Evolutionary conservation across 306 rosid genomes (phyloP).

Genomic region (Acmispon strigosus): DNA sequence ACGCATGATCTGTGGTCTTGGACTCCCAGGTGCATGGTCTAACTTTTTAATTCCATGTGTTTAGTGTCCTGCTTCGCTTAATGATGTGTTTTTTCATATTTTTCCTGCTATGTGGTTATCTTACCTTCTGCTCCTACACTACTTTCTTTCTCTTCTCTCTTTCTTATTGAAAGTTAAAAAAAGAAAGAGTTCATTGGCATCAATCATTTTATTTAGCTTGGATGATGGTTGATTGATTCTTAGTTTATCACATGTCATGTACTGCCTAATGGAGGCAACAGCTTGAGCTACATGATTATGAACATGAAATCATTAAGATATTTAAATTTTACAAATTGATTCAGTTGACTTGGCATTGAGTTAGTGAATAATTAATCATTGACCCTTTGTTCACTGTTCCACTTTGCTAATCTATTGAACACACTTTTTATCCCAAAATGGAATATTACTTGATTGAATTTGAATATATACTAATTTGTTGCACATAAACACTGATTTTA

Average conservation of each 20-base stretch:
- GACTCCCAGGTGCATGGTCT: constrained; percentile 71
- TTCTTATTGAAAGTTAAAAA: background rate
- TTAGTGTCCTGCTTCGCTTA: background rate
- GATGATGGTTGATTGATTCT: background rate
- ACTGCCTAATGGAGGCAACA: background rate
- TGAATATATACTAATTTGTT: background rate
- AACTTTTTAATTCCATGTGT: background rate
- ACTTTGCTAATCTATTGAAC: background rate
- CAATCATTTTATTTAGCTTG: background rate
- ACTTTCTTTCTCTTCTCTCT: background rate
- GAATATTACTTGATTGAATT: constrained; percentile 9
- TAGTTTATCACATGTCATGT: background rate
- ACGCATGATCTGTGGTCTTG: constrained; percentile 82
- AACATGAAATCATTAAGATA: background rate
- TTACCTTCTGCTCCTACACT: background rate
- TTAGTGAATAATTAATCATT: background rate
- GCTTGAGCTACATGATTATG: background rate
- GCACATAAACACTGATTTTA: constrained; percentile 20
- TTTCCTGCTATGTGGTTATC: background rate
- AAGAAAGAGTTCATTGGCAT: background rate
- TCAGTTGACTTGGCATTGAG: constrained; percentile 6
- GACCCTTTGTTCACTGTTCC: background rate
- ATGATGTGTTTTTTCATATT: background rate
- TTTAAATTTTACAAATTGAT: background rate
- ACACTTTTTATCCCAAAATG: background rate